Evolutionary conservation across 1,284 basidiomycete genomes (phyloP).

Genomic region (Stygiomarasmius scandens): DNA sequence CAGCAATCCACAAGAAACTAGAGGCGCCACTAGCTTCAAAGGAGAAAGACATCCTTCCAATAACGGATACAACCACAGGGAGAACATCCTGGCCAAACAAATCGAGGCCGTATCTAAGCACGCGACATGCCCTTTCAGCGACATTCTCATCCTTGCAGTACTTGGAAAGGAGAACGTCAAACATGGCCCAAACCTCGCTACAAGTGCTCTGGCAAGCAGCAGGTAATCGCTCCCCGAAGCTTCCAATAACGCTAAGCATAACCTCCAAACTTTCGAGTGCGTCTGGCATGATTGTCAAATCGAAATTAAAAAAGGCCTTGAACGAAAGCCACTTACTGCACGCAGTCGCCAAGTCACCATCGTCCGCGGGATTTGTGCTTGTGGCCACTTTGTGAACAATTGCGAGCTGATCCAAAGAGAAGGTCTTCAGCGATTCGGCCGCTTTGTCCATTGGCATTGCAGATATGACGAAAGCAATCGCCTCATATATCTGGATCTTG

Average conservation of each 20-base stretch:
- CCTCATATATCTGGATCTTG: slow-evolving; percentile 90
- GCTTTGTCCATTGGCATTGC: slow-evolving; percentile 89
- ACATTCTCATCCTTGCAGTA: slow-evolving; percentile 82
- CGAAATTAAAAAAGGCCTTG: slow-evolving; percentile 4
- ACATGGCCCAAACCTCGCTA: slow-evolving; percentile 80
- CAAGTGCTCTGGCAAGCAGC: slow-evolving; percentile 79
- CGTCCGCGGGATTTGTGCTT: slow-evolving; percentile 54
- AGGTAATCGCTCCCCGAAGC: slow-evolving; percentile 83
- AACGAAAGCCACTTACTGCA: slow-evolving; percentile 52
- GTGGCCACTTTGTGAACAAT: slow-evolving; percentile 67
- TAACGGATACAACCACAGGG: slow-evolving; percentile 69
- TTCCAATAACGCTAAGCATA: slow-evolving; percentile 80
- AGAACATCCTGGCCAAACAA: slow-evolving; percentile 79
- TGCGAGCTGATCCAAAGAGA: slow-evolving; percentile 74
- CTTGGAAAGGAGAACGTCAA: slow-evolving; percentile 80
- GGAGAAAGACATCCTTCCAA: slow-evolving; percentile 74
- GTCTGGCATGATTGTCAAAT: slow-evolving; percentile 44
- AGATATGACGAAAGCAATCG: slow-evolving; percentile 93
- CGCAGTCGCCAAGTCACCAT: slow-evolving; percentile 64
- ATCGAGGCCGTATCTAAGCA: slow-evolving; percentile 81
- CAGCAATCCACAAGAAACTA: slow-evolving; percentile 93
- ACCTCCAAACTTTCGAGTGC: slow-evolving; percentile 88
- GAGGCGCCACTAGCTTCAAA: slow-evolving; percentile 87
- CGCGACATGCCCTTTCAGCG: slow-evolving; percentile 86
- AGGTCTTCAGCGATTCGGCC: slow-evolving; percentile 82